Evolutionary conservation across 148 eudicot genomes (phyloP), one percentile per base, ranked within the genome.

Genomic region (Rhododendron williamsianum): DNA sequence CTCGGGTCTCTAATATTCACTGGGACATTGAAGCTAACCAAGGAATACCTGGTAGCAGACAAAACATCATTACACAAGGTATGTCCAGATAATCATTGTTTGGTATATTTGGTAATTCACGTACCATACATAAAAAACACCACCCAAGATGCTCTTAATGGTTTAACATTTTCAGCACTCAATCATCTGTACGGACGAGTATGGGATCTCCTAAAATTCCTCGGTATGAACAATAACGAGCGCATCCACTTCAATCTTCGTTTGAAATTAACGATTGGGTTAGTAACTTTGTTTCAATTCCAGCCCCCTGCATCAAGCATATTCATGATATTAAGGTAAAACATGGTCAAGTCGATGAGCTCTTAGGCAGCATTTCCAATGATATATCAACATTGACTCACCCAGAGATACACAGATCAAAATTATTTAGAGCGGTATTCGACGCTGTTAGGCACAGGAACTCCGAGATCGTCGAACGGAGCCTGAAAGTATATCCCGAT

Each of bases 401-500:
- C 27, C 10, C 15, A 21, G 30, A 78, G 51, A 78, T 78, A 23
- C 48, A 1, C 3, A 2, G 7, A 15, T 7, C 46, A 4, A 30
- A 71, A 2, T 7, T 74, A 16, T 36, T 16, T 18, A 1, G 0
- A 78, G 15, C 52, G 0, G 33, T 78, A 43, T 78, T 78, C 3
- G 33, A 19, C 0, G 81, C 81, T n/a, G 81, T 45, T 45, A 18
- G 0, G 49, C 48, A 45, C 27, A 11, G 87, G 8, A 81, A 72
- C 30, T n/a, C 76, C 25, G 87, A 86, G 27, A 71, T 86, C 6
- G 83, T 86, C 9, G 3, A 18, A 13, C 81, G 27, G 23, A 72
- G 73, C 71, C 43, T 86, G 12, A 18, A 18, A 54, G 63, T 54
- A 36, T 49, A 51, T n/a, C 84, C 84, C 4, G 87, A 86, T 30